Conservation (phyloP, 257 asterid genomes). For the Solanum tarapatanum region DNA sequence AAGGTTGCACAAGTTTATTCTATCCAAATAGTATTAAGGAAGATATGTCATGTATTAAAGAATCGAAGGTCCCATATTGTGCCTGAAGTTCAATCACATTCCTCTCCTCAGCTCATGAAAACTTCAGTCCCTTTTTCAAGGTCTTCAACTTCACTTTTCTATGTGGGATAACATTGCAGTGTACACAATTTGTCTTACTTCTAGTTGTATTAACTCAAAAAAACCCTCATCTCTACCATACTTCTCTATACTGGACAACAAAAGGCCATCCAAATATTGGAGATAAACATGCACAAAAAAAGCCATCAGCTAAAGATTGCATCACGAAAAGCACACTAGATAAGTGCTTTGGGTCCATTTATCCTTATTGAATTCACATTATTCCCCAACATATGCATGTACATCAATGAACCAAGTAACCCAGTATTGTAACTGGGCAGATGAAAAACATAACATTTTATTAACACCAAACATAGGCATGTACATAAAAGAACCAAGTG, state of each 20-base stretch:
- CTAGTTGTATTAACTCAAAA: not conserved
- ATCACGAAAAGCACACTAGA: conserved; percentile 44
- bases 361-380: conserved; percentile 65
- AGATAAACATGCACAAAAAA: not conserved
- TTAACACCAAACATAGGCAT: conserved; percentile 64
- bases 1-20: too few species aligned
- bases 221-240: not conserved
- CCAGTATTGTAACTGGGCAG: conserved; percentile 60
- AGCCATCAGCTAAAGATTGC: not conserved
- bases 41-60: too few species aligned
- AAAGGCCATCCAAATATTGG: not conserved
- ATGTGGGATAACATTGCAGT: not conserved
- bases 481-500: conserved; percentile 68
- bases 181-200: not conserved
- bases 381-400: conserved; percentile 88
- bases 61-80: too few species aligned
- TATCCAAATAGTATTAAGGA: too few species aligned
- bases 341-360: conserved; percentile 67
- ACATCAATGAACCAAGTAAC: conserved; percentile 65
- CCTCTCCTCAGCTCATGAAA: too few species aligned
- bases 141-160: not conserved
- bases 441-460: not conserved
- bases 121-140: too few species aligned
- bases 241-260: not conserved
- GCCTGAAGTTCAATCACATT: too few species aligned